These are phyloP conservation scores for Capsella bursapastoris DNA, from an alignment of 345 rosid species.

Conservation along the genomic window DNA sequence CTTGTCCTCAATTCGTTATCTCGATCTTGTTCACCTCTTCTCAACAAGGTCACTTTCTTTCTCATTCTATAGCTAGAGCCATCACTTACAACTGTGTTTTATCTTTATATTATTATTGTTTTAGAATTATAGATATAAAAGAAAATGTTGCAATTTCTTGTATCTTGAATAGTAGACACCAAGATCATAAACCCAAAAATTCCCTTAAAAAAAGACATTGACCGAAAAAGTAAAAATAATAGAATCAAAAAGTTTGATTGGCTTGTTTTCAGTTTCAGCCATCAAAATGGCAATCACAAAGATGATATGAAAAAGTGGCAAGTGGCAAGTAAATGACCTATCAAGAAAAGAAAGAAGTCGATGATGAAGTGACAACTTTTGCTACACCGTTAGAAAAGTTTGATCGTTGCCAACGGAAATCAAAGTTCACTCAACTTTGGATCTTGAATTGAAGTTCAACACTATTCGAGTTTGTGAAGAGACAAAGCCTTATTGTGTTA, in stretches of 20 bases:
- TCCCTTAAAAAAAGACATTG: neutral
- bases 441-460: neutral
- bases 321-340: neutral
- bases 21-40: slow-evolving; percentile 4
- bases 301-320: neutral
- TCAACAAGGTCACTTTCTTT: slow-evolving; percentile 23
- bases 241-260: neutral
- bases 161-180: neutral
- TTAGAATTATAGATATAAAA: neutral
- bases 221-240: neutral
- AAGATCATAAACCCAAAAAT: neutral
- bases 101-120: neutral
- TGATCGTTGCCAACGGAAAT: neutral
- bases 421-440: neutral
- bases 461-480: neutral
- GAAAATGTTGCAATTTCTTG: neutral
- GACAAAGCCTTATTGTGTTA: neutral
- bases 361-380: neutral
- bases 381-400: neutral
- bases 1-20: slow-evolving; percentile 13
- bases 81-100: neutral
- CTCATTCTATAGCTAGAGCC: neutral
- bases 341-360: neutral
- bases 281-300: neutral
- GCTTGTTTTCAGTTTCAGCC: neutral